These are phyloP conservation scores for Ceratonia siliqua DNA, from an alignment of 306 rosid species.

Conservation along the genomic window DNA sequence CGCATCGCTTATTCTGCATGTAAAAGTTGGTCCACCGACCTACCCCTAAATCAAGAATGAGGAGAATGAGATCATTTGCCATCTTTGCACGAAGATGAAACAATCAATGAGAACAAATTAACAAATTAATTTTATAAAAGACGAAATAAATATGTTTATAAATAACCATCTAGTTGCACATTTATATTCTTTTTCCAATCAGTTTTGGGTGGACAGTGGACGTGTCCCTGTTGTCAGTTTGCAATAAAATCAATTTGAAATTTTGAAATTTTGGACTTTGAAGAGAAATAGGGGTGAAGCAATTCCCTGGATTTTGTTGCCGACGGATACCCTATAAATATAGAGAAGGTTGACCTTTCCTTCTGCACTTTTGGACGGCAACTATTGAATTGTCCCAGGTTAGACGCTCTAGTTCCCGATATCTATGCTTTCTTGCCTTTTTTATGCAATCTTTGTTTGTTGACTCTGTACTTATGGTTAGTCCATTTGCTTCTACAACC, in stretches of 20 bases:
- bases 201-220: not conserved
- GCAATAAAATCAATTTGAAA: not conserved
- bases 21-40: not conserved
- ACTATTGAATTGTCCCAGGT: too few species aligned
- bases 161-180: not conserved
- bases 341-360: not conserved
- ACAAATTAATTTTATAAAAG: not conserved
- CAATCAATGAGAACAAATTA: not conserved
- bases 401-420: too few species aligned
- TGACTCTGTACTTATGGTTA: too few species aligned
- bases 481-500: too few species aligned
- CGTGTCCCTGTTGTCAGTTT: not conserved
- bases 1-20: not conserved
- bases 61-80: not conserved
- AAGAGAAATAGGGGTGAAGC: not conserved
- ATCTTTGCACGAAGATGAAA: not conserved
- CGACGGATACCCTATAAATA: not conserved
- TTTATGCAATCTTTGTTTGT: too few species aligned
- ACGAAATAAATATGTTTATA: not conserved
- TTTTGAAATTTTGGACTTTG: not conserved
- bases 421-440: too few species aligned
- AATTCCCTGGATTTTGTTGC: too few species aligned
- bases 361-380: too few species aligned
- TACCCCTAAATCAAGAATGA: not conserved
- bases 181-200: too few species aligned